phyloP scores from a whole-genome alignment of 495 filamentous ascomycete species.

The Penicillium verhagenii region DNA sequence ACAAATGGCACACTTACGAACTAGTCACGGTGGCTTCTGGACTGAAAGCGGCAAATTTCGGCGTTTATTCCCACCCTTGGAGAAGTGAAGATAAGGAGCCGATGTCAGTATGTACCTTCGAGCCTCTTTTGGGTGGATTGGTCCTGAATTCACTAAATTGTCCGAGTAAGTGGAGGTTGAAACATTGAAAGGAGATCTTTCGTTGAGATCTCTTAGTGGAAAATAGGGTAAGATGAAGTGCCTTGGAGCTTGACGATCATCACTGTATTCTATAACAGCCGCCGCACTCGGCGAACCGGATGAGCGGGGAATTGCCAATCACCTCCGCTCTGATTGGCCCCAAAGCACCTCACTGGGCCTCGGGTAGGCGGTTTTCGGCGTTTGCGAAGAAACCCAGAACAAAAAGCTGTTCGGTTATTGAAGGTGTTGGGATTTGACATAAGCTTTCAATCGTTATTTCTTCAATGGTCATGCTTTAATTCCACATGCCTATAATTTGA shows the following conservation, averaged over 20 bases:
- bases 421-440: slow-evolving; percentile 9
- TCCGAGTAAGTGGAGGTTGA: too few species aligned
- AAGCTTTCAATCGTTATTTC: slow-evolving; percentile 8
- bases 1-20: too few species aligned
- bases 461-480: not conserved
- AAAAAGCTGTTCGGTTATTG: slow-evolving; percentile 25
- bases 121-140: too few species aligned
- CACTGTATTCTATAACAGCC: not conserved
- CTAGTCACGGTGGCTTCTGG: too few species aligned
- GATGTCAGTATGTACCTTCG: too few species aligned
- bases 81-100: too few species aligned
- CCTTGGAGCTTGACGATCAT: not conserved
- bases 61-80: not conserved
- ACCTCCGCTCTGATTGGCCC: slow-evolving; percentile 29
- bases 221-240: too few species aligned
- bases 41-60: not conserved
- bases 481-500: not conserved
- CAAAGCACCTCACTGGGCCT: slow-evolving; percentile 20
- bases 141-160: too few species aligned
- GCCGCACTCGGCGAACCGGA: slow-evolving; percentile 12
- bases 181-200: too few species aligned
- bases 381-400: slow-evolving; percentile 9
- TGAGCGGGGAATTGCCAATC: slow-evolving; percentile 13
- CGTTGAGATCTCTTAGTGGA: too few species aligned
- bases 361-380: slow-evolving; percentile 34